Base-by-base conservation (phyloP, 108 stramenopile genomes). In the Fragilaria crotonensis region DNA sequence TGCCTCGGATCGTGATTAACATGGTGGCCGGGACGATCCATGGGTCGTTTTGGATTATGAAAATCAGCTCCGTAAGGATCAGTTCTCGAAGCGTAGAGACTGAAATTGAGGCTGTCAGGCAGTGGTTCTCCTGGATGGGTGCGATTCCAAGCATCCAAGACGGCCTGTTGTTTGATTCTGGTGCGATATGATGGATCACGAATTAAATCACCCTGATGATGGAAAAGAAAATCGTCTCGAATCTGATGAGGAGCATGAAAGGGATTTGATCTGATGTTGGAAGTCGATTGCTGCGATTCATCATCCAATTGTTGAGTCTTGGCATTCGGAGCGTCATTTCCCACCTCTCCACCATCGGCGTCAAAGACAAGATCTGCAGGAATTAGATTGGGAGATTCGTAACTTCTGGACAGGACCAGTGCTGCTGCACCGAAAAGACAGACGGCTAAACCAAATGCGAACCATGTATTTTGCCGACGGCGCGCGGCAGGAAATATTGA, bases 251-350 rank as follows among this genome's bases (percentile, higher is more conserved):
- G 36, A n/a, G n/a, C n/a, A n/a, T n/a, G n/a, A n/a, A n/a, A n/a
- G n/a, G n/a, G n/a, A n/a, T 21, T 51, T 21, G 50, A 20, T 46
- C 3, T 46, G 54, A 44, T 45, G 44, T 3, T 3, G 22, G 41
- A 27, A 21, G 18, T 25, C 22, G 22, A 18, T 50, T 45, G 33
- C 54, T 26, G 22, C 32, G 51, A 54, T 62, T 52, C 5, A 51
- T 69, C 71, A 7, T 62, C 52, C 20, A 62, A 62, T 36, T 48
- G 57, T 64, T 76, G 75, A 18, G 45, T 48, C 46, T 80, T 60
- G 7, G 63, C 79, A 52, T 77, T 73, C n/a, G 60, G 57, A 17
- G 71, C 70, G 47, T 75, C 70, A 25, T 72, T 54, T 20, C 65
- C 67, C 36, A 81, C 62, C 33, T 67, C 63, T 19, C 79, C 78